These are phyloP conservation scores for Grosmannia huntii DNA, from an alignment of 2,329 filamentous ascomycete species.

Conservation along the genomic window DNA sequence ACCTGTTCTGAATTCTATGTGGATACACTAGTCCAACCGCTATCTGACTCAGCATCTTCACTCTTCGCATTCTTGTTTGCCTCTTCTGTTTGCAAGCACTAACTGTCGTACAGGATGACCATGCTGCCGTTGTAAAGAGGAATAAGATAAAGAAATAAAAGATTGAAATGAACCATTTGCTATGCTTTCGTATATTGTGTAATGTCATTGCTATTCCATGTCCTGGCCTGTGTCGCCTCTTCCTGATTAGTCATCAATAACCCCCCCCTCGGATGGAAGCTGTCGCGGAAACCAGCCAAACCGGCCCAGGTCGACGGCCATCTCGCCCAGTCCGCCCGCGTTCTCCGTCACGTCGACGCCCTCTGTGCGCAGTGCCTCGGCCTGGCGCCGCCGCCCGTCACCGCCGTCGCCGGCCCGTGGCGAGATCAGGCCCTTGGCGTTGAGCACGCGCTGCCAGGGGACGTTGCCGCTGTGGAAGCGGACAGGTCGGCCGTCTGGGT, in stretches of 20 bases:
- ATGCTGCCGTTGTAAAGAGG: neutral
- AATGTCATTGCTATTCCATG: no score
- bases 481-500: constrained; percentile 22
- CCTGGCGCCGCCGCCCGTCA: constrained; percentile 28
- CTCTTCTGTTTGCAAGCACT: neutral
- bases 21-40: constrained; percentile 69
- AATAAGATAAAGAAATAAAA: neutral
- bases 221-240: no score
- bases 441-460: constrained; percentile 91
- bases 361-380: constrained; percentile 34
- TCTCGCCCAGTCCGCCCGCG: constrained; percentile 34
- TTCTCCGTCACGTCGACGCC: constrained; percentile 36
- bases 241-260: no score
- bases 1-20: constrained; percentile 72
- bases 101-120: neutral
- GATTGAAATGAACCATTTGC: neutral
- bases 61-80: neutral
- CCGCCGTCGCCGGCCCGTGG: constrained; percentile 34
- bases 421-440: constrained; percentile 74
- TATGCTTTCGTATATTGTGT: neutral
- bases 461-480: constrained; percentile 66
- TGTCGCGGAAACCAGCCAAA: constrained; percentile 43
- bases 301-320: constrained; percentile 35
- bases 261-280: constrained; percentile 29
- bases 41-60: constrained; percentile 45